These are phyloP conservation scores for Aspergillus tubingensis DNA, from an alignment of 2,329 filamentous ascomycete species.

Conservation along the genomic window DNA sequence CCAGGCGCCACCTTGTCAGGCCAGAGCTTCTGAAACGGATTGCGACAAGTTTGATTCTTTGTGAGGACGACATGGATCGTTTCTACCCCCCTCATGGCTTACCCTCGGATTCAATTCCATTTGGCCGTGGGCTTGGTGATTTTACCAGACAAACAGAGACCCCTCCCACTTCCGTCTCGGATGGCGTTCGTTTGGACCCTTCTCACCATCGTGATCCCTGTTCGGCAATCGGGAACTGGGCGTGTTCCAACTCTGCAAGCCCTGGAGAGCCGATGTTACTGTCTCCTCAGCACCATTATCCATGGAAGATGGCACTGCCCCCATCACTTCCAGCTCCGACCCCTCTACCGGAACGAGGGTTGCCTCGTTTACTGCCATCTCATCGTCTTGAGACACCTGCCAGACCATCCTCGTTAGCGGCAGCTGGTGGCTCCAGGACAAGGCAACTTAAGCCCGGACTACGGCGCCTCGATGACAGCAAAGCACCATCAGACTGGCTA, in stretches of 20 bases:
- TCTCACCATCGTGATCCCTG: slow-evolving; percentile 21
- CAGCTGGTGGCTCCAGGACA: slow-evolving; percentile 16
- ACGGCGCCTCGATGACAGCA: slow-evolving; percentile 12
- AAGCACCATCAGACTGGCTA: slow-evolving; percentile 17
- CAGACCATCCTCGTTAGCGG: slow-evolving; percentile 15
- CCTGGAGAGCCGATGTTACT: slow-evolving; percentile 21
- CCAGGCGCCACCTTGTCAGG: background rate
- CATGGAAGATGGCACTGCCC: slow-evolving; percentile 9
- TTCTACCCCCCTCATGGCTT: slow-evolving; percentile 22
- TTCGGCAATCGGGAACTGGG: slow-evolving; percentile 23
- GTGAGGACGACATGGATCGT: slow-evolving; percentile 26
- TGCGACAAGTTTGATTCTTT: slow-evolving; percentile 4
- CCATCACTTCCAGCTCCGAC: background rate
- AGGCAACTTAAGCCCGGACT: slow-evolving; percentile 17
- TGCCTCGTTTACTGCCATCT: slow-evolving; percentile 16
- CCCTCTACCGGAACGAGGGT: slow-evolving; percentile 1
- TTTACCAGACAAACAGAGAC: slow-evolving; percentile 23
- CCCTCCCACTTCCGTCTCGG: slow-evolving; percentile 13
- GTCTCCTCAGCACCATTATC: slow-evolving; percentile 15
- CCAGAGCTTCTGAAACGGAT: background rate
- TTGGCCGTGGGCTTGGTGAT: slow-evolving; percentile 25
- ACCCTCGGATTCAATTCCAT: slow-evolving; percentile 24
- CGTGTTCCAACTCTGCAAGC: slow-evolving; percentile 25
- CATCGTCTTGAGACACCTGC: slow-evolving; percentile 10
- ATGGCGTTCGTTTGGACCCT: slow-evolving; percentile 17